Conservation (phyloP, 2,329 filamentous ascomycete species). For the Phoma herbarum region DNA sequence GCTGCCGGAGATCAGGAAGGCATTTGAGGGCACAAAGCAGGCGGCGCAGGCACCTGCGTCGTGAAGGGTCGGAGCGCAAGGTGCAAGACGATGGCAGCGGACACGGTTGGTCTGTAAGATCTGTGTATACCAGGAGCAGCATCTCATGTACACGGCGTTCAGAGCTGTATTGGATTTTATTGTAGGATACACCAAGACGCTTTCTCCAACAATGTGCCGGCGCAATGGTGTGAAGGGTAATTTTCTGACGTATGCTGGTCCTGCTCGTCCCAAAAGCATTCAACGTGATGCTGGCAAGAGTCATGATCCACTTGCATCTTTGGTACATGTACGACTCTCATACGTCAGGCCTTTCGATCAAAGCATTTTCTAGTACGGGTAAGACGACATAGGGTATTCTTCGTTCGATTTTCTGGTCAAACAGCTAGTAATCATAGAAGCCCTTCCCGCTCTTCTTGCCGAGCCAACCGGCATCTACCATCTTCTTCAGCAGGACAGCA, state of each 20-base stretch:
- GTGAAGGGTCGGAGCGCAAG: conserved; percentile 10
- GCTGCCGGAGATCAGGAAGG: conserved; percentile 50
- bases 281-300: not conserved
- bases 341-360: too few species aligned
- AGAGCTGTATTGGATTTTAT: conserved; percentile 10
- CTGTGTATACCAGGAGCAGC: conserved; percentile 20
- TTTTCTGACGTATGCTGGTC: too few species aligned
- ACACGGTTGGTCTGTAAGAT: conserved; percentile 10
- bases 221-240: too few species aligned
- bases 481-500: conserved; percentile 85
- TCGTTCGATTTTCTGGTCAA: not conserved
- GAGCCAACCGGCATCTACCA: conserved; percentile 97
- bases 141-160: conserved; percentile 16
- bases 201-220: not conserved
- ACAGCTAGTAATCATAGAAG: conserved; percentile 81
- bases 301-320: not conserved
- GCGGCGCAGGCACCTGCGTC: conserved; percentile 27
- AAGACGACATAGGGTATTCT: not conserved
- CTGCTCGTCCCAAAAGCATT: not conserved
- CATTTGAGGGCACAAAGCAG: conserved; percentile 40
- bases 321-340: not conserved
- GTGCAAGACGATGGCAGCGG: not conserved
- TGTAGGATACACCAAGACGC: conserved; percentile 18
- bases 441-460: conserved; percentile 98
- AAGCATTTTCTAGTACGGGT: too few species aligned